A percentile compares a stretch with the other conserved stretches of the same genome.
Evolutionary conservation across 2,329 filamentous ascomycete genomes (phyloP).

Genomic region (Blastomyces percursus): DNA sequence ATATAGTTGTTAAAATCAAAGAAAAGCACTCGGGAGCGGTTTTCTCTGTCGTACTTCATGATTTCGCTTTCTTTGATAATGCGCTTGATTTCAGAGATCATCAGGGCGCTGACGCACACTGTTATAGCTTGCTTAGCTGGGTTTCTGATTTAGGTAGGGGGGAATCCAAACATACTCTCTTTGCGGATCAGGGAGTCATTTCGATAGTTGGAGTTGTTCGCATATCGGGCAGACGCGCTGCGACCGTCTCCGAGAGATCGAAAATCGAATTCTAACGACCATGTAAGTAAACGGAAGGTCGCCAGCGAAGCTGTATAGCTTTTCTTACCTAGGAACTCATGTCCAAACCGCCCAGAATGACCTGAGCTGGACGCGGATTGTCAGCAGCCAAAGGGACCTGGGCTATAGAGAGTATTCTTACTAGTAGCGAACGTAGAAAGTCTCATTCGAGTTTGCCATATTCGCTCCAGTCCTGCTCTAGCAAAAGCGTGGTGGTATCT

Average conservation of each 20-base stretch:
- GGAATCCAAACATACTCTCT: constrained; percentile 63
- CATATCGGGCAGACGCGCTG: constrained; percentile 89
- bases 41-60: constrained; percentile 57
- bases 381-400: constrained; percentile 34
- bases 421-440: constrained; percentile 98
- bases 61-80: constrained; percentile 98
- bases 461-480: constrained; percentile 1
- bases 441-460: constrained; percentile 49
- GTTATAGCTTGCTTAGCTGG: constrained; percentile 15
- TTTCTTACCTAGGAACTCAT: constrained; percentile 81
- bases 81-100: constrained; percentile 89
- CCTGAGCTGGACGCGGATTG: constrained; percentile 58
- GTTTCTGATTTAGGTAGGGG: constrained; percentile 4
- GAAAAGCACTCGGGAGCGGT: neutral
- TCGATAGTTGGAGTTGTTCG: constrained; percentile 98
- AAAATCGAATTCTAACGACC: constrained; percentile 76
- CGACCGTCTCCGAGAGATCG: constrained; percentile 82
- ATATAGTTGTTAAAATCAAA: constrained; percentile 18
- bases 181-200: constrained; percentile 98
- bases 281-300: constrained; percentile 17
- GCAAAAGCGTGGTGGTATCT: neutral
- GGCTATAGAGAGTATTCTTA: constrained; percentile 41
- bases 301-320: neutral
- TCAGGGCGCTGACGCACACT: constrained; percentile 92
- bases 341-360: constrained; percentile 92